phyloP scores from a whole-genome alignment of 768 basidiomycete species.

The Tubosaeta sp. region DNA sequence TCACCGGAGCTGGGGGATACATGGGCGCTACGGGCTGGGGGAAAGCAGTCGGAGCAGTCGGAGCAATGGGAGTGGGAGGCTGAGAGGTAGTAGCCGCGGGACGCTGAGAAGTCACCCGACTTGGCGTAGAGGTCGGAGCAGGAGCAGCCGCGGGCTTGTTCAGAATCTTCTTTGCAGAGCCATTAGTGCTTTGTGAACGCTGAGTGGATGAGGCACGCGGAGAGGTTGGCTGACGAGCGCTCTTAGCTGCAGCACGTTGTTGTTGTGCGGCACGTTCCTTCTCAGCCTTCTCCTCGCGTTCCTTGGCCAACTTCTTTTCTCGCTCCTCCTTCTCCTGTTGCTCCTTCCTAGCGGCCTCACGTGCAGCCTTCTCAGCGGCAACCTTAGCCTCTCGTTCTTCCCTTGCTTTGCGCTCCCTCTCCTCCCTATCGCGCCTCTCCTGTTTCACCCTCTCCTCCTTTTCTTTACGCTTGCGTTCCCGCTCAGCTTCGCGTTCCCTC shows the following conservation, averaged over 20 bases:
- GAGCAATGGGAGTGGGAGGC: slow-evolving; percentile 42
- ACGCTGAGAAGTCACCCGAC: slow-evolving; percentile 36
- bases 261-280: slow-evolving; percentile 44
- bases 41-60: slow-evolving; percentile 34
- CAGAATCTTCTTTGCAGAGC: slow-evolving; percentile 57
- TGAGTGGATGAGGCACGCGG: slow-evolving; percentile 49
- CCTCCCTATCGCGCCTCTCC: slow-evolving; percentile 53
- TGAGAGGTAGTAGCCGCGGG: slow-evolving; percentile 36
- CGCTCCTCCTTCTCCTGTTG: slow-evolving; percentile 63
- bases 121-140: slow-evolving; percentile 29
- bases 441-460: slow-evolving; percentile 58
- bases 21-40: slow-evolving; percentile 44
- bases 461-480: slow-evolving; percentile 69
- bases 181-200: slow-evolving; percentile 44
- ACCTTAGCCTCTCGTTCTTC: slow-evolving; percentile 62
- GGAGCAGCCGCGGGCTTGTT: slow-evolving; percentile 41
- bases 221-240: slow-evolving; percentile 47
- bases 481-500: slow-evolving; percentile 73
- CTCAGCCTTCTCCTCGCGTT: slow-evolving; percentile 55
- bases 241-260: slow-evolving; percentile 48
- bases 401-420: slow-evolving; percentile 57
- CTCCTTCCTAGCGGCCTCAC: slow-evolving; percentile 36
- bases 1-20: slow-evolving; percentile 41
- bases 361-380: slow-evolving; percentile 45
- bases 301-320: slow-evolving; percentile 59